Percentiles rank a stretch among this genome's conserved stretches.
Conservation (phyloP, 441 rosid species). For the Euphorbia schlechtendalii region DNA sequence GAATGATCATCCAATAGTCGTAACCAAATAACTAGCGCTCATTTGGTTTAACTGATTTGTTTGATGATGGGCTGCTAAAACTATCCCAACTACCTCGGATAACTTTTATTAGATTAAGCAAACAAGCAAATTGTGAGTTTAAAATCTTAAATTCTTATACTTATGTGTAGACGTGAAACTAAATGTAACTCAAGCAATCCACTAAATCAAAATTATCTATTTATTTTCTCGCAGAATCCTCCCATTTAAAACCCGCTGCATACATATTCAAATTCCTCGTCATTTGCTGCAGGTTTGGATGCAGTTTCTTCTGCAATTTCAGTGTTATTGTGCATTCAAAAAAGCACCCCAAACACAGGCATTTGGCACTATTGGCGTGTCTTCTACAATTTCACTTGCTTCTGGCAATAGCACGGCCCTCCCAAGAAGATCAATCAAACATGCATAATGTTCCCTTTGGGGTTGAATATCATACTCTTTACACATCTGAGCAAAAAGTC, state of each 20-base stretch:
- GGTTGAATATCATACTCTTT: slow-evolving; percentile 24
- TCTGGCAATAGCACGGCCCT: slow-evolving; percentile 34
- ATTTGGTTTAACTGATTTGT: too few relatives aligned
- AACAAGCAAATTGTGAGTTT: too few relatives aligned
- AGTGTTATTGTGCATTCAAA: slow-evolving; percentile 34
- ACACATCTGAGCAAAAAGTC: slow-evolving; percentile 24
- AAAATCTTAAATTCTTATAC: too few relatives aligned
- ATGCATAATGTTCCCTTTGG: slow-evolving; percentile 36
- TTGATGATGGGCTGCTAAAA: too few relatives aligned
- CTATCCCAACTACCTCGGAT: too few relatives aligned
- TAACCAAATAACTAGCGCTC: too few relatives aligned
- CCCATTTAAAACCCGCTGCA: slow-evolving; percentile 40
- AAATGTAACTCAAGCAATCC: too few relatives aligned
- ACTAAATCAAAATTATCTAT: too few relatives aligned
- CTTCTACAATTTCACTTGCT: slow-evolving; percentile 29
- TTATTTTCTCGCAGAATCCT: slow-evolving; percentile 38
- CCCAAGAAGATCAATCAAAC: slow-evolving; percentile 40
- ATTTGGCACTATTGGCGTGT: slow-evolving; percentile 36
- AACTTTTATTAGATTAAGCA: too few relatives aligned
- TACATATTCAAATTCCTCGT: slow-evolving; percentile 38
- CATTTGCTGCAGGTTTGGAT: slow-evolving; percentile 7
- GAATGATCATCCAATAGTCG: too few relatives aligned
- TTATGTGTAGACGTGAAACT: too few relatives aligned
- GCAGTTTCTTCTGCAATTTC: slow-evolving; percentile 25
- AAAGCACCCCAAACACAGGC: slow-evolving; percentile 38